These are phyloP conservation scores for Gomphus bonarii DNA, from an alignment of 1,284 basidiomycete genomes.

Conservation along the genomic window DNA sequence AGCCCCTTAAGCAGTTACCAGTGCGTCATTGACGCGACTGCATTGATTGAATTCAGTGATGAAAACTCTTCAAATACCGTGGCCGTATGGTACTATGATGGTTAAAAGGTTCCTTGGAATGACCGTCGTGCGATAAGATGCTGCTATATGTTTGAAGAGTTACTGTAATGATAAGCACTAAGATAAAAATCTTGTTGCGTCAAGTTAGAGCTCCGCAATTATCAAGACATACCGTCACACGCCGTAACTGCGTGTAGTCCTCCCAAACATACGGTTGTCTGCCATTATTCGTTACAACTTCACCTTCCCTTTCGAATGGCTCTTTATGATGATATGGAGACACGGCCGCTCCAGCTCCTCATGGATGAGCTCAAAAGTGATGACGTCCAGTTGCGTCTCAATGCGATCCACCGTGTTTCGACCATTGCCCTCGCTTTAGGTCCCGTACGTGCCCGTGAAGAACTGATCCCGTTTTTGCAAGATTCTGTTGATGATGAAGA, in stretches of 20 bases:
- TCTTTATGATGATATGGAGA: conserved; percentile 7
- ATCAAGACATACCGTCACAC: background rate
- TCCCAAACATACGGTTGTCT: background rate
- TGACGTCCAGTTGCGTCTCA: conserved; percentile 87
- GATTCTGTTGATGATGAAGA: conserved; percentile 99
- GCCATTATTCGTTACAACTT: background rate
- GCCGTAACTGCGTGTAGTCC: background rate
- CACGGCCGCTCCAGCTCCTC: conserved; percentile 38
- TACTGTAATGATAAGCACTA: no score
- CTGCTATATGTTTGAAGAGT: background rate
- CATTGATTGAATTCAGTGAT: background rate
- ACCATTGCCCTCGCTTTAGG: conserved; percentile 98
- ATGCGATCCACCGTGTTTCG: conserved; percentile 95
- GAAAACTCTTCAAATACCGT: background rate
- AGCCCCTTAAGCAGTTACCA: background rate
- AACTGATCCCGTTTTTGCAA: conserved; percentile 94
- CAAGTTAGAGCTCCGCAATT: conserved; percentile 2
- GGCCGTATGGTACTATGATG: background rate
- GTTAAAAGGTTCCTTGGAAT: background rate
- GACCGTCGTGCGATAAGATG: background rate
- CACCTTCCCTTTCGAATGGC: background rate
- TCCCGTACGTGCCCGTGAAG: conserved; percentile 89
- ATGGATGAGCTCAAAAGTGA: conserved; percentile 95
- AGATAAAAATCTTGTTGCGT: background rate
- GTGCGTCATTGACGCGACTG: background rate